phyloP scores from a whole-genome alignment of 2,329 filamentous ascomycete genomes.

The Colletotrichum destructivum region DNA sequence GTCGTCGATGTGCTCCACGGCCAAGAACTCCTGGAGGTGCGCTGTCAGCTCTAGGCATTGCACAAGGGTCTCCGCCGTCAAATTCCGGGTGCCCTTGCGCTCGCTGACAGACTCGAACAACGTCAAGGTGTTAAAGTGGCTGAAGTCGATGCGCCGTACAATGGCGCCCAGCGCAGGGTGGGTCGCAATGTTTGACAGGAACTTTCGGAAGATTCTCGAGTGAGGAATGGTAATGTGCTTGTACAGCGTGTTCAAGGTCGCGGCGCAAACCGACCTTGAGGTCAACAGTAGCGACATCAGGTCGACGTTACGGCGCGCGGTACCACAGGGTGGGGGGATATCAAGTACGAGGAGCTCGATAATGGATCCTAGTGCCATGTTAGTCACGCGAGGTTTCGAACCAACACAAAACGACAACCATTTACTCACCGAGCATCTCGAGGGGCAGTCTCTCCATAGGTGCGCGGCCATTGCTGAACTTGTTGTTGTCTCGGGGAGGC shows the following conservation, averaged over 20 bases:
- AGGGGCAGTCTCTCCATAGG: slow-evolving; percentile 78
- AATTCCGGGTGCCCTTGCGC: slow-evolving; percentile 81
- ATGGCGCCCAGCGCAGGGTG: slow-evolving; percentile 81
- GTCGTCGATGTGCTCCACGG: slow-evolving; percentile 86
- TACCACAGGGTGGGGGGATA: slow-evolving; percentile 78
- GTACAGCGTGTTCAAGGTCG: slow-evolving; percentile 83
- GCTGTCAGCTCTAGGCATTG: slow-evolving; percentile 81
- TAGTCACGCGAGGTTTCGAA: slow-evolving; percentile 23
- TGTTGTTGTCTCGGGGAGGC: slow-evolving; percentile 50
- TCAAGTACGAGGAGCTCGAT: slow-evolving; percentile 83
- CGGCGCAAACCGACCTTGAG: slow-evolving; percentile 81
- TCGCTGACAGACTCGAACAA: slow-evolving; percentile 82
- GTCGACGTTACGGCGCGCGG: slow-evolving; percentile 83
- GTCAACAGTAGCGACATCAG: slow-evolving; percentile 82
- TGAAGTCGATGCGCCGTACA: slow-evolving; percentile 86
- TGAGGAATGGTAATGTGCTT: slow-evolving; percentile 86
- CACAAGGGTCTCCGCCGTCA: slow-evolving; percentile 81
- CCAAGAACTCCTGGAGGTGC: slow-evolving; percentile 82
- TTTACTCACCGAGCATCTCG: slow-evolving; percentile 78
- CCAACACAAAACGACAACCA: slow-evolving; percentile 25
- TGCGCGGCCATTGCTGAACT: slow-evolving; percentile 63
- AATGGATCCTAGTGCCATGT: slow-evolving; percentile 71
- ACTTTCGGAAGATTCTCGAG: slow-evolving; percentile 87
- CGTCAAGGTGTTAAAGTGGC: slow-evolving; percentile 86
- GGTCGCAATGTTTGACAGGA: slow-evolving; percentile 76